Evolutionary conservation across 192 early-diverging fungal species (phyloP), one percentile per base, ranked within the genome.

Genomic region (Coemansia sp.): DNA sequence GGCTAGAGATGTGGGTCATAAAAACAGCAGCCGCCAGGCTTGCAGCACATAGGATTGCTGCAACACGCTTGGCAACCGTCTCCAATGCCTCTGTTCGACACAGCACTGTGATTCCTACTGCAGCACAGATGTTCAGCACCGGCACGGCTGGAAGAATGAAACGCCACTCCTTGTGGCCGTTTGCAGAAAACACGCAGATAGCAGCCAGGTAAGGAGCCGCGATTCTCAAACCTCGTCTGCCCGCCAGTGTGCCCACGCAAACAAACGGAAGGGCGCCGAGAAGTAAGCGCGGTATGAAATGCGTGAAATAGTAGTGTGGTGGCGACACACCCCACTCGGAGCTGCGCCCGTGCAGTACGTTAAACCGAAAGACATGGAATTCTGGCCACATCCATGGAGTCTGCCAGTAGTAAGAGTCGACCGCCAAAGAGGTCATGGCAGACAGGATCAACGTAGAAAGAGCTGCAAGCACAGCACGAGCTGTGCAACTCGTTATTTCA

Each of bases 121-220:
- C 91, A 6, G 92, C 91, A 55, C 83, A 86, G 4, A 85, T 36
- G 57, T 94, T 94, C 52, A 93, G 63, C 3, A 97, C 62, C 0
- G 95, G 95, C 13, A 98, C 80, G 14, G 85, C 83, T 25, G 95
- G 93, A 3, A 96, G 69, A 1, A 98, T 84, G 68, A 98, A 98
- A 14, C 96, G 82, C 92, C 93, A 95, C 65, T 98, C 96, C 71
- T 98, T 98, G 74, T 98, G 96, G 13, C 84, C 84, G 36, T 94
- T 81, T 27, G 85, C 78, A 17, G 93, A 95, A 54, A 92, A 92
- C 4, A 85, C 28, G 3, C 61, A 50, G 11, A 94, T 80, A 59
- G 87, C 92, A 1, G 79, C 67, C 4, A 83, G 9, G 3, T 75
- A 77, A 0, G 91, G 88, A 11, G 74, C 31, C 4, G 90, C 67